Evolutionary conservation across 1,139 yeast species (phyloP).

Genomic region (Suzukiozyma palmioleophila): DNA sequence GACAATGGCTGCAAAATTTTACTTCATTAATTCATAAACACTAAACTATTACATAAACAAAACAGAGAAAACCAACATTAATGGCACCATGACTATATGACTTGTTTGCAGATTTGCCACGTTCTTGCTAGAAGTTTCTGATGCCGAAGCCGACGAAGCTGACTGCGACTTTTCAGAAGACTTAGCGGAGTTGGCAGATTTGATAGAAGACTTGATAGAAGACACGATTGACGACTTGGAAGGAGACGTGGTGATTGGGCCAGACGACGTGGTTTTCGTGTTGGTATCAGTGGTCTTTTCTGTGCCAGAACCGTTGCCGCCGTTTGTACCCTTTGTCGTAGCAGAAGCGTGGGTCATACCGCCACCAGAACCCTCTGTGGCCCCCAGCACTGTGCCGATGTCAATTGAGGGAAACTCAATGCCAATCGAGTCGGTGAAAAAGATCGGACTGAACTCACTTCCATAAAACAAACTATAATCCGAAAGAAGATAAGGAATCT

Average conservation of each 20-base stretch:
- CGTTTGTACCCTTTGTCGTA: not conserved
- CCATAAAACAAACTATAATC: not conserved
- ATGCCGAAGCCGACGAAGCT: not conserved
- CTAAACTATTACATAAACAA: not conserved
- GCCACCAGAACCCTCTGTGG: not conserved
- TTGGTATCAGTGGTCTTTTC: not conserved
- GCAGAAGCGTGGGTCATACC: not conserved
- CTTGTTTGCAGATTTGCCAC: not conserved
- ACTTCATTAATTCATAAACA: not conserved
- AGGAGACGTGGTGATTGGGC: not conserved
- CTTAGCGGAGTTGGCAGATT: not conserved
- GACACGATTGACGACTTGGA: not conserved
- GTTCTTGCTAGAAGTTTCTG: not conserved
- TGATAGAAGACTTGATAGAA: not conserved
- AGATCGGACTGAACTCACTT: too few relatives aligned
- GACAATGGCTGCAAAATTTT: not conserved
- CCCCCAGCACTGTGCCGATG: not conserved
- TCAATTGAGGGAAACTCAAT: not conserved
- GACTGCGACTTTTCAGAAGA: not conserved
- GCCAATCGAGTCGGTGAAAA: not conserved
- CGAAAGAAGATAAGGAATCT: not conserved
- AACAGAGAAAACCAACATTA: not conserved
- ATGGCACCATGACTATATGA: not conserved
- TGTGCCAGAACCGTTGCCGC: not conserved
- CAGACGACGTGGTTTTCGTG: not conserved